Evolutionary conservation across 192 early-diverging fungal genomes (phyloP).

Genomic region (Backusella liffmaniae): DNA sequence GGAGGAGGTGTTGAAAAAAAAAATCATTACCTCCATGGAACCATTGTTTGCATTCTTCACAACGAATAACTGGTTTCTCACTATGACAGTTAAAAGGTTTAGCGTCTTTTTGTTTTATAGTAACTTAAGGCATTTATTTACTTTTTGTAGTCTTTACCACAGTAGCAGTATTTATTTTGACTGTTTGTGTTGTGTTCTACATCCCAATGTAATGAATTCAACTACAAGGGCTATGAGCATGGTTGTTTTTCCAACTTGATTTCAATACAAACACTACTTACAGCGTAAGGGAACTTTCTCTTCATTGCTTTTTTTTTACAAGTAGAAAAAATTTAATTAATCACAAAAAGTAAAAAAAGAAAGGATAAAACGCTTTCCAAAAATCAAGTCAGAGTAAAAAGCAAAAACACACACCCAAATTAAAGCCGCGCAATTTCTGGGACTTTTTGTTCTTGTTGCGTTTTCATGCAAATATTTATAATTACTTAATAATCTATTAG

Average conservation of each 20-base stretch:
- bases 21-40: conserved; percentile 68
- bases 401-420: no score
- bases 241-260: no score
- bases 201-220: conserved; percentile 45
- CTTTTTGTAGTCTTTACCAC: conserved; percentile 62
- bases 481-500: no score
- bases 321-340: neutral
- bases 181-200: conserved; percentile 52
- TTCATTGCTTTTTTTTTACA: neutral
- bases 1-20: neutral
- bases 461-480: no score
- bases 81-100: conserved; percentile 27
- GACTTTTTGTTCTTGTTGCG: no score
- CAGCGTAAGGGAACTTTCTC: conserved; percentile 15
- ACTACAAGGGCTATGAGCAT: neutral
- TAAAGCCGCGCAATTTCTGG: no score
- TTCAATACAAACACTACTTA: neutral
- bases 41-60: conserved; percentile 62
- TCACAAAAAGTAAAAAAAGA: neutral
- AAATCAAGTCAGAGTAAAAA: neutral
- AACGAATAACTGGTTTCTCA: conserved; percentile 67
- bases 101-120: neutral
- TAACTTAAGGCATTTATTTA: conserved; percentile 15
- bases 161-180: conserved; percentile 79
- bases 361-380: neutral